Evolutionary conservation across 2,329 filamentous ascomycete species (phyloP), one percentile per base, ranked within the genome.

Genomic region (Fusarium bactridioides): DNA sequence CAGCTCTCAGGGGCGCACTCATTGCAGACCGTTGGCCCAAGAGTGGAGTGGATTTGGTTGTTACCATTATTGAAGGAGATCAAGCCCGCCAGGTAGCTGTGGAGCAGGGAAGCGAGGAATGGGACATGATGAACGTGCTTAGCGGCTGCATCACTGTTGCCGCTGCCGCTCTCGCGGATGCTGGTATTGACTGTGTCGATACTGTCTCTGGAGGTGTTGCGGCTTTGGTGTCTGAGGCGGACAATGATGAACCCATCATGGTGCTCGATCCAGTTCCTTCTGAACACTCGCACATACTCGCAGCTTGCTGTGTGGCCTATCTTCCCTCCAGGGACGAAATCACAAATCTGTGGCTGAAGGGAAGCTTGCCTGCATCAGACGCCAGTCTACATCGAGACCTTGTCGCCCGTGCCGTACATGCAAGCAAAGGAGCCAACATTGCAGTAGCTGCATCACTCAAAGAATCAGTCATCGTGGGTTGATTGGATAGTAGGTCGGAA

Each of bases 11-110:
- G 38, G 95, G 95, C 2, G 93, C 94, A 12, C 91, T 98, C 56
- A 95, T 98, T 78, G 94, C 94, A 19, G 95, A 98, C 80, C 88
- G 95, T 64, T 99, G 95, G 94, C 96, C 96, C n/a, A 99, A 99
- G 86, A 97, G 94, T 80, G 95, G 94, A 48, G 91, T 97, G n/a
- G 96, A 99, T 80, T 91, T 99, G 44, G 92, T 97, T 23, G 90
- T 99, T 54, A 98, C 94, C 1, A 91, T 99, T 54, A 86, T 99
- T 23, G 96, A 99, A 83, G 95, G 94, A 7, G 96, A 98, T 78
- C 94, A 98, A 79, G 92, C 95, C 82, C 88, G 80, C 80, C 88
- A 81, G 80, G 81, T 81, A 51, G 83, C 82, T 6, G 79, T 84
- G 35, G 83, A 83, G 29, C 82, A 84, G 74, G 85, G 84, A 13